Evolutionary conservation across 2,329 filamentous ascomycete genomes (phyloP).

Genomic region (Ambrosiella xylebori): DNA sequence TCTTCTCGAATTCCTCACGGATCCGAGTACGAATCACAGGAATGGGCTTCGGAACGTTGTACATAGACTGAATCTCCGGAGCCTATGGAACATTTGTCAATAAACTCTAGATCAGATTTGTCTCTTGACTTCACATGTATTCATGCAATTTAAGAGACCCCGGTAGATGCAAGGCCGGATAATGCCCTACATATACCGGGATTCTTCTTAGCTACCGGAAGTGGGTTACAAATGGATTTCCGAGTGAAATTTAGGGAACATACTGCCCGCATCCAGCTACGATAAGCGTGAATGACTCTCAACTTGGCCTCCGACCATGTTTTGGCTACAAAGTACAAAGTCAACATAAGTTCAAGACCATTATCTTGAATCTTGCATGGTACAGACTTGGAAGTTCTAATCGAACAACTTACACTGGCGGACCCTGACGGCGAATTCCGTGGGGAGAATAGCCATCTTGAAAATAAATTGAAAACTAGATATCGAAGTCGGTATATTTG

Average conservation of each 20-base stretch:
- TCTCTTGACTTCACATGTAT: too few relatives aligned
- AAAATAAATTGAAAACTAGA: neutral
- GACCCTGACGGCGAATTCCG: conserved; percentile 71
- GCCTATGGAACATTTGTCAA: conserved; percentile 39
- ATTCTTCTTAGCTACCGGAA: neutral
- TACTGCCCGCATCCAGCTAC: conserved; percentile 94
- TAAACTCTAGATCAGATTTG: too few relatives aligned
- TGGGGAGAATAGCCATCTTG: conserved; percentile 74
- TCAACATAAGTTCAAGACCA: conserved; percentile 20
- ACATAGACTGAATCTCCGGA: conserved; percentile 94
- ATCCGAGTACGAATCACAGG: conserved; percentile 81
- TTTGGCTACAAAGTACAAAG: conserved; percentile 39
- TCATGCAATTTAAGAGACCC: too few relatives aligned
- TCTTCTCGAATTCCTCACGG: conserved; percentile 88
- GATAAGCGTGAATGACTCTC: conserved; percentile 76
- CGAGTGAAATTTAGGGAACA: conserved; percentile 23
- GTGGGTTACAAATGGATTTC: neutral
- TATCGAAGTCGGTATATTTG: neutral
- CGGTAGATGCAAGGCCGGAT: too few relatives aligned
- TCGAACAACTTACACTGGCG: conserved; percentile 47
- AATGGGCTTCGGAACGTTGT: conserved; percentile 77
- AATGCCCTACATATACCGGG: too few relatives aligned
- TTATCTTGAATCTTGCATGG: neutral
- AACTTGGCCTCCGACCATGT: conserved; percentile 79
- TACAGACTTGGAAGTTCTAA: neutral